Base-by-base conservation (phyloP, 2,329 filamentous ascomycete genomes). In the Nemania abortiva region DNA sequence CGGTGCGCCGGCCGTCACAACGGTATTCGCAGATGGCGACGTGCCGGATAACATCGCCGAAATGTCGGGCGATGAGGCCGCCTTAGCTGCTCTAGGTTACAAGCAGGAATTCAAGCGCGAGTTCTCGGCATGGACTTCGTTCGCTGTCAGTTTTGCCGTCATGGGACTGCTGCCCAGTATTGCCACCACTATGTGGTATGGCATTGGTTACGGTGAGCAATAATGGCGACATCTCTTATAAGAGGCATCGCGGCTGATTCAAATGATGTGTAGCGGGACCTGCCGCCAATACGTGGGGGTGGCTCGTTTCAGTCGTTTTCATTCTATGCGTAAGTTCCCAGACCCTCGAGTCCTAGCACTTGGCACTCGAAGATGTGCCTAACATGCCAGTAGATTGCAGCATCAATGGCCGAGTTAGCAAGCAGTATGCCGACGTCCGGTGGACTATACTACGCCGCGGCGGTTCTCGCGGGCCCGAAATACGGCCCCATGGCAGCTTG, bases 131-230 rank as follows among this genome's bases (percentile, higher is more conserved):
- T 93, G 90, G 86, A 92, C 91, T 6, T 91, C 90, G 0, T 93
- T 93, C 77, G 92, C 90, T 73, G 90, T 93, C 49, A 90, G 87
- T 63, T 93, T 93, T 77, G 90, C 91, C 6, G 90, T 93, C 11
- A 82, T 93, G 64, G 91, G 91, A 1, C 78, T 93, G 55, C 79
- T 93, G 58, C 91, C 91, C 0, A 91, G 88, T 69, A 92, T 93
- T 74, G 91, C 91, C 0, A 90, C 87, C 71, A 93, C 91, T 0
- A 80, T 94, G 71, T 90, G 86, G 76, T 93, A 92, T 84, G 91
- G 91, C 72, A 88, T 89, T 81, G 84, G 84, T 52, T 81, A 81
- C 31, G 77, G 79, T 74, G 71, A 74, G 75, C 53, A 73, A 29
- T 2, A 27, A 39, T 24, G 37, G 20, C 15, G 15, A 37, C 20